Conservation (phyloP, 805 yeast genomes). For the Sungouiella thailandica region DNA sequence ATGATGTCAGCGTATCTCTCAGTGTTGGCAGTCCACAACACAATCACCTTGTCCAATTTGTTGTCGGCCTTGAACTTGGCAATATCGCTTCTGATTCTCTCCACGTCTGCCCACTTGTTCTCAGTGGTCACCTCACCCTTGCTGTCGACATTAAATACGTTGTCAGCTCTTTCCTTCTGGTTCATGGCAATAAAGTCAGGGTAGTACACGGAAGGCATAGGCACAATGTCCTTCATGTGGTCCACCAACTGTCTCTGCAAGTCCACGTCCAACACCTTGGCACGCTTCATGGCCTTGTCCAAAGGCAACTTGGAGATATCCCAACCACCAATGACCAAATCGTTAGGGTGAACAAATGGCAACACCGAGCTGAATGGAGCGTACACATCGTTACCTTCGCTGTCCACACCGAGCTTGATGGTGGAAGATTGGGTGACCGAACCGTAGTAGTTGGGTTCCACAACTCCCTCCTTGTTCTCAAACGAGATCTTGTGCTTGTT, state of each 20-base stretch:
- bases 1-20: conserved; percentile 82
- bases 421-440: conserved; percentile 94
- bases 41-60: conserved; percentile 77
- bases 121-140: conserved; percentile 47
- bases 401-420: conserved; percentile 81
- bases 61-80: conserved; percentile 68
- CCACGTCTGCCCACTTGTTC: conserved; percentile 87
- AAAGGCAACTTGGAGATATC: conserved; percentile 75
- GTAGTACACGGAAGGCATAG: conserved; percentile 83
- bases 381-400: conserved; percentile 76
- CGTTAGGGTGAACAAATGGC: conserved; percentile 88
- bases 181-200: conserved; percentile 96
- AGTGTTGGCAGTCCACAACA: conserved; percentile 96
- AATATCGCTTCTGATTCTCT: conserved; percentile 79
- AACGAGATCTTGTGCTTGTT: conserved; percentile 75
- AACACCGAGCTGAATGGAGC: conserved; percentile 88
- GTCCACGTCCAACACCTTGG: conserved; percentile 81
- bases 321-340: conserved; percentile 91
- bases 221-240: conserved; percentile 55
- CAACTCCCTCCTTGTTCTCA: conserved; percentile 75
- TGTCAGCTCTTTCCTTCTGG: conserved; percentile 89
- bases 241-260: conserved; percentile 72
- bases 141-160: conserved; percentile 58
- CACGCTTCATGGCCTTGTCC: conserved; percentile 75
- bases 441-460: conserved; percentile 80